Evolutionary conservation across 768 basidiomycete species (phyloP).

Genomic region (Trametes meyenii): DNA sequence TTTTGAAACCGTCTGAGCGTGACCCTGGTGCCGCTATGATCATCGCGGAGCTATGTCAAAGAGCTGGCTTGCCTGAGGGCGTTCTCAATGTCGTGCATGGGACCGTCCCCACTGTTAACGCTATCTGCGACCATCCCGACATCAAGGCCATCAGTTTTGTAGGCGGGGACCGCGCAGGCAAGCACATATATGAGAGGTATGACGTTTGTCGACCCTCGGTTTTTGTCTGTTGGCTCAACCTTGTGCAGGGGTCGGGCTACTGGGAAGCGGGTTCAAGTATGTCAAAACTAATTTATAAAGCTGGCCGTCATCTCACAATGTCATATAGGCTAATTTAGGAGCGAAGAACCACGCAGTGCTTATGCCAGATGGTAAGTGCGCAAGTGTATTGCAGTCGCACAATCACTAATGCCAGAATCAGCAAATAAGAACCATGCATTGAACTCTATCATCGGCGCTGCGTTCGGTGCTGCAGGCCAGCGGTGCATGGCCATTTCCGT

Average conservation of each 20-base stretch:
- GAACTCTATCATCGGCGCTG: slow-evolving; percentile 91
- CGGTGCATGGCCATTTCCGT: slow-evolving; percentile 97
- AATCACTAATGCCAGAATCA: slow-evolving; percentile 28
- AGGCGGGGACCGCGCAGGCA: slow-evolving; percentile 90
- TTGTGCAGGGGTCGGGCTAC: slow-evolving; percentile 69
- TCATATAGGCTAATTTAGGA: slow-evolving; percentile 74
- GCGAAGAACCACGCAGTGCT: slow-evolving; percentile 95
- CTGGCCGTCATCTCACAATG: background rate
- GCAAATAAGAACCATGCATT: slow-evolving; percentile 92
- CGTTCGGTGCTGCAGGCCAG: slow-evolving; percentile 96
- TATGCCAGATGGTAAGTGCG: slow-evolving; percentile 83
- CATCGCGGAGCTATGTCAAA: slow-evolving; percentile 91
- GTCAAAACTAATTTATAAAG: background rate
- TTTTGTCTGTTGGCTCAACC: background rate
- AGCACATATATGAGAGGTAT: slow-evolving; percentile 89
- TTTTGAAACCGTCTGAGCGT: slow-evolving; percentile 95
- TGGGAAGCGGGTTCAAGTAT: slow-evolving; percentile 86
- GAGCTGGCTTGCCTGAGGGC: slow-evolving; percentile 83
- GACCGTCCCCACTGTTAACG: slow-evolving; percentile 85
- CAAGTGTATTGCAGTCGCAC: background rate
- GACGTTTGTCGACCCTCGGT: slow-evolving; percentile 6
- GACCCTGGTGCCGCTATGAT: slow-evolving; percentile 98
- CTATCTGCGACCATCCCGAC: slow-evolving; percentile 87
- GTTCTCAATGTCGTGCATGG: slow-evolving; percentile 95
- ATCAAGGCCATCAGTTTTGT: slow-evolving; percentile 98